phyloP scores from a whole-genome alignment of 345 rosid species.

The Adansonia digitata region DNA sequence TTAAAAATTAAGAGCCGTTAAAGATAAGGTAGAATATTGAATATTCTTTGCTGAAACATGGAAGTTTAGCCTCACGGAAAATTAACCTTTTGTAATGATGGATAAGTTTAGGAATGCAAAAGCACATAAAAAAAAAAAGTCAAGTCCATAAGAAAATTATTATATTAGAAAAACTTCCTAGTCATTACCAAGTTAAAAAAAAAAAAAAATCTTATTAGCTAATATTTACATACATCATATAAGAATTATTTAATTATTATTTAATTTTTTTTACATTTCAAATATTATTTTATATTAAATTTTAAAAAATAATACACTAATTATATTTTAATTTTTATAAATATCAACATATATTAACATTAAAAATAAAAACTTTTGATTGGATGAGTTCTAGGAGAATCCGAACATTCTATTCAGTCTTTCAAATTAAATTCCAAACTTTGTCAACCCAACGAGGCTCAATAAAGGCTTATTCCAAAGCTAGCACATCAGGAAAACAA shows the following conservation, averaged over 20 bases:
- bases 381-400: background rate
- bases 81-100: background rate
- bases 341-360: no score
- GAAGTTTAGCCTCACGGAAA: background rate
- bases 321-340: no score
- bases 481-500: slow-evolving; percentile 18
- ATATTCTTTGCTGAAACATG: no score
- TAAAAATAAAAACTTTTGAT: no score
- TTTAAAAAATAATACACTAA: no score
- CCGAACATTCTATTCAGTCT: background rate
- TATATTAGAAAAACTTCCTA: background rate
- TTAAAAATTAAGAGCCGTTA: background rate
- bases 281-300: no score
- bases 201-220: no score
- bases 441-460: background rate
- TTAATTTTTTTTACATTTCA: no score
- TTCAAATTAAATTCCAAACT: background rate
- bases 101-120: background rate
- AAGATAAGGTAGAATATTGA: background rate
- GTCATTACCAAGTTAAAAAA: no score
- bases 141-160: background rate
- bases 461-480: background rate
- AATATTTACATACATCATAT: no score
- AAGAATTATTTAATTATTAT: no score
- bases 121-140: background rate